Conservation (phyloP, 441 rosid species). For the Gossypium schwendimanii region DNA sequence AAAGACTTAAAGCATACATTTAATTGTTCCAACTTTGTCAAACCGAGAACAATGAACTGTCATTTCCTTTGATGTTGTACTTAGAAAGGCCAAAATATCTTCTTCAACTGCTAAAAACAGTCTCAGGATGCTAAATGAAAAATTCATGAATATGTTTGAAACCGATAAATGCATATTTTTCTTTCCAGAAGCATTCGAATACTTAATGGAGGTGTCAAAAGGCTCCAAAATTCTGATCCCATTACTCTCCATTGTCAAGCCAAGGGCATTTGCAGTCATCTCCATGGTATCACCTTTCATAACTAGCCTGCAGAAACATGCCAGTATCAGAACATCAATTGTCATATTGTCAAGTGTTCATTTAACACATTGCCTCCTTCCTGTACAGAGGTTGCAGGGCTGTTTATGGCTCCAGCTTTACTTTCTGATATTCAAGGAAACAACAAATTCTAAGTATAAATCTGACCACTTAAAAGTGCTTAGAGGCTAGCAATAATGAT, state of each 20-base stretch:
- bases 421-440: neutral
- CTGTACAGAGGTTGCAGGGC: neutral
- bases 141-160: conserved; percentile 89
- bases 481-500: neutral
- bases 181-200: conserved; percentile 86
- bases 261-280: conserved; percentile 72
- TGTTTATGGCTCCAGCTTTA: neutral
- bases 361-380: neutral
- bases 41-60: conserved; percentile 79
- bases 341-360: conserved; percentile 15
- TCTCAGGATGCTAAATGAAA: conserved; percentile 86
- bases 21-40: conserved; percentile 82
- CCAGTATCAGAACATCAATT: conserved; percentile 18
- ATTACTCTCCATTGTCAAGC: conserved; percentile 91
- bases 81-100: conserved; percentile 78
- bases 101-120: conserved; percentile 90
- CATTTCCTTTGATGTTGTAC: conserved; percentile 81
- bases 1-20: conserved; percentile 37
- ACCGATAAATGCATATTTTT: conserved; percentile 61
- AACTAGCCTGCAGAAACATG: conserved; percentile 45
- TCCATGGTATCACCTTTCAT: conserved; percentile 67
- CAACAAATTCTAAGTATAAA: neutral
- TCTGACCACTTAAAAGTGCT: neutral
- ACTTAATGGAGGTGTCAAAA: conserved; percentile 67
- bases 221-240: conserved; percentile 95